These are phyloP conservation scores for Plantago coronopus DNA, from an alignment of 305 asterid genomes.

Conservation along the genomic window DNA sequence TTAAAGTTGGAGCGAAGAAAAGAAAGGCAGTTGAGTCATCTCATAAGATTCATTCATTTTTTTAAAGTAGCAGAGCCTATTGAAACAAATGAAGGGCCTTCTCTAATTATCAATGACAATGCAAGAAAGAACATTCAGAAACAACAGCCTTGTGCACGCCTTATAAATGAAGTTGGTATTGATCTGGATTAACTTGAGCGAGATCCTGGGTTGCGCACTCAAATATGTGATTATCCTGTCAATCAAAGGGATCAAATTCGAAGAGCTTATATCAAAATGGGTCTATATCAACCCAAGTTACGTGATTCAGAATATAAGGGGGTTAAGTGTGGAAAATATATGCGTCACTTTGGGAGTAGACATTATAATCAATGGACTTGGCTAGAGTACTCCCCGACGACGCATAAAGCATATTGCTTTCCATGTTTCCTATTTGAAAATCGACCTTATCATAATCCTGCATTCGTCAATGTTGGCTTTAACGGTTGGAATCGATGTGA, in stretches of 20 bases:
- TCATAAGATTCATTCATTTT: background rate
- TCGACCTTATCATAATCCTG: background rate
- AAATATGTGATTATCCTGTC: background rate
- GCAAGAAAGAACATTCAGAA: background rate
- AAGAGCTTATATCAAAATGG: slow-evolving; percentile 5
- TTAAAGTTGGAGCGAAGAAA: background rate
- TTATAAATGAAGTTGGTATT: slow-evolving; percentile 23
- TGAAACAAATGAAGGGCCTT: background rate
- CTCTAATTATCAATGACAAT: background rate
- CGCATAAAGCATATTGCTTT: background rate
- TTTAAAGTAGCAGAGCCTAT: background rate
- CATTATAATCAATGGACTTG: background rate
- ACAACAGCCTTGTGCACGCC: background rate
- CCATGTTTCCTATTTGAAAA: background rate
- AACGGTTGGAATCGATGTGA: background rate
- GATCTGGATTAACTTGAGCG: slow-evolving; percentile 23
- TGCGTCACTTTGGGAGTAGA: background rate
- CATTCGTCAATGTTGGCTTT: background rate
- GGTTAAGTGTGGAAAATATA: background rate
- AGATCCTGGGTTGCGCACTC: slow-evolving; percentile 4
- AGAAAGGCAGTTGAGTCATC: background rate
- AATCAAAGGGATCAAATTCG: slow-evolving; percentile 3
- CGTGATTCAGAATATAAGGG: background rate
- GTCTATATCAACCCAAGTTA: background rate
- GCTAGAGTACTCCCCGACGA: background rate